Evolutionary conservation across 2,329 filamentous ascomycete genomes (phyloP).

Genomic region (Fusarium sp.): DNA sequence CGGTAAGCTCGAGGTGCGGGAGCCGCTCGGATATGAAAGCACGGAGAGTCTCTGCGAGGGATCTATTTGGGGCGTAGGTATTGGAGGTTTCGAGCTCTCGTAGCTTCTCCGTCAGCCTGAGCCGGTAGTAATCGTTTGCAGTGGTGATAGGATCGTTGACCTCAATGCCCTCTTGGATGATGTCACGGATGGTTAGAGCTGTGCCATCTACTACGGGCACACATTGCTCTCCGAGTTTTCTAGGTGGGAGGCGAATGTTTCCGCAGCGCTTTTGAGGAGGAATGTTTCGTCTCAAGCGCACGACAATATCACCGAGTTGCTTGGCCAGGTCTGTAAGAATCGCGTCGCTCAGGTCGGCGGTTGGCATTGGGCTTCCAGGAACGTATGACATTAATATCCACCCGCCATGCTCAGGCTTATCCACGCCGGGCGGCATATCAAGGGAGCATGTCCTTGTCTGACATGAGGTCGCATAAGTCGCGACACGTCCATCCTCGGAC

Average conservation of each 20-base stretch:
- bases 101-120: neutral
- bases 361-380: neutral
- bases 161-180: neutral
- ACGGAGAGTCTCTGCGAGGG: neutral
- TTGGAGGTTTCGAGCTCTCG: neutral
- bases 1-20: neutral
- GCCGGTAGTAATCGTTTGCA: neutral
- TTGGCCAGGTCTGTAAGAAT: neutral
- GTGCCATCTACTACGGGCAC: neutral
- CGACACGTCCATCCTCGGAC: neutral
- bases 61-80: neutral
- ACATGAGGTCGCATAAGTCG: neutral
- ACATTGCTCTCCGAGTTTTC: neutral
- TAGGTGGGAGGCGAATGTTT: neutral
- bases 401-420: neutral
- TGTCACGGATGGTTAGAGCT: neutral
- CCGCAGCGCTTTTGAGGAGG: neutral
- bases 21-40: neutral
- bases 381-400: neutral
- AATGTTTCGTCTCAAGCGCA: neutral
- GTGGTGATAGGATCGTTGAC: neutral
- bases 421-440: neutral
- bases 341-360: neutral
- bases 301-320: neutral
- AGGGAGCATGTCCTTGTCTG: neutral